A percentile compares a stretch with the other conserved stretches of the same genome.
Conservation (phyloP, 129 eudicot species). For the Logfia minima region DNA sequence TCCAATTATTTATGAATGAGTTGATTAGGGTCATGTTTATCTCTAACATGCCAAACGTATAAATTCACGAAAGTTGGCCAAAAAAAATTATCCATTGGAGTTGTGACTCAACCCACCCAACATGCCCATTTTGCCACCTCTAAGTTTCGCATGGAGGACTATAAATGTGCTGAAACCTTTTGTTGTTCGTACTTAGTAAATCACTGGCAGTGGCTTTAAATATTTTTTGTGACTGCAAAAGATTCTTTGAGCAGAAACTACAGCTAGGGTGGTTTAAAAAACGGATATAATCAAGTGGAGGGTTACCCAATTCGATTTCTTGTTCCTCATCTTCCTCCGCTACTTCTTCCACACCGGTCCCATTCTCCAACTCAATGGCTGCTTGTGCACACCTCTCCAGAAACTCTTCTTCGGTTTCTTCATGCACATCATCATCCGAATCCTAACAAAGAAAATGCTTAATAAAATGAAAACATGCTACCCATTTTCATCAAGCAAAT, state of each 20-base stretch:
- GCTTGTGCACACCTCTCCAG: constrained; percentile 73
- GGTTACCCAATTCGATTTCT: constrained; percentile 69
- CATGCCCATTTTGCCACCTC: neutral
- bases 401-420: constrained; percentile 83
- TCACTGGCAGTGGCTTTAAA: neutral
- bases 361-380: constrained; percentile 66
- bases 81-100: neutral
- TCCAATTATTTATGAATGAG: too few relatives aligned
- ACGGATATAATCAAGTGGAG: constrained; percentile 13
- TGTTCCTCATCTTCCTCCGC: constrained; percentile 61
- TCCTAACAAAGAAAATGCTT: constrained; percentile 18
- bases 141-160: neutral
- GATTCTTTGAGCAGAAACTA: neutral
- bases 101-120: neutral
- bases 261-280: constrained; percentile 7
- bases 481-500: neutral
- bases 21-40: too few relatives aligned
- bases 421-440: constrained; percentile 56
- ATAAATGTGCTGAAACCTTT: neutral
- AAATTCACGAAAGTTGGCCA: neutral
- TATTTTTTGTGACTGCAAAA: neutral
- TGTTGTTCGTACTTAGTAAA: neutral
- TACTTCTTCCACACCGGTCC: constrained; percentile 56
- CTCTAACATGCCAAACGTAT: too few relatives aligned
- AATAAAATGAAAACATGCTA: neutral